A percentile compares a stretch with the other conserved stretches of the same genome.
Conservation (phyloP, 345 rosid species). For the Populus euphratica region DNA sequence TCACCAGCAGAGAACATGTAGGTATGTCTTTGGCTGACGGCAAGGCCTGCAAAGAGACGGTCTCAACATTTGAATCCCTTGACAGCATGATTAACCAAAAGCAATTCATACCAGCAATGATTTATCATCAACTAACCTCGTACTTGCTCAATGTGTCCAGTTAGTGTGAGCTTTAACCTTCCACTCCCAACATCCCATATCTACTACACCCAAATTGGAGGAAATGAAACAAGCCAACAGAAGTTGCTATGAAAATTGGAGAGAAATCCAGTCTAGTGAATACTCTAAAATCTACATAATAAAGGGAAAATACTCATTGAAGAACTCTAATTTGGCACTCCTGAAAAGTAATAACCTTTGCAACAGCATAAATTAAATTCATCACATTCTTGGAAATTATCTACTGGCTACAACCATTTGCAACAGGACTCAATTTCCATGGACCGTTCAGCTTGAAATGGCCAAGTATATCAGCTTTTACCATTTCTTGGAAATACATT, state of each 20-base stretch:
- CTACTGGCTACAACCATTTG: background rate
- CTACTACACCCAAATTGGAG: conserved; percentile 34
- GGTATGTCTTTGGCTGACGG: conserved; percentile 79
- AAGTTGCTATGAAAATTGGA: background rate
- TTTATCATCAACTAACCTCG: conserved; percentile 54
- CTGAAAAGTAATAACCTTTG: background rate
- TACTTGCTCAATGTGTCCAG: conserved; percentile 94
- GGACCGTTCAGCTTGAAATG: background rate
- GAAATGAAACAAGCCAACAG: background rate
- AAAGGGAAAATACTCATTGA: background rate
- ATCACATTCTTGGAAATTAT: background rate
- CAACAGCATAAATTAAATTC: background rate
- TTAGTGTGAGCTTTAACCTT: conserved; percentile 81
- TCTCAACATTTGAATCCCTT: background rate
- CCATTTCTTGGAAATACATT: background rate
- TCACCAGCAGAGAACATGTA: conserved; percentile 99
- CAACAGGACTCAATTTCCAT: background rate
- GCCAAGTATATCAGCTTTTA: background rate
- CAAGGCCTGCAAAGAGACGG: conserved; percentile 61
- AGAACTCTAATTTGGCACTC: background rate
- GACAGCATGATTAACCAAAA: conserved; percentile 4
- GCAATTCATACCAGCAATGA: background rate
- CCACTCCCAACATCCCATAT: conserved; percentile 98
- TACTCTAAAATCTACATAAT: background rate
- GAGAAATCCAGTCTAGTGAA: background rate